Evolutionary conservation across 345 rosid species (phyloP), one percentile per base, ranked within the genome.

Genomic region (Rubroshorea leprosula): DNA sequence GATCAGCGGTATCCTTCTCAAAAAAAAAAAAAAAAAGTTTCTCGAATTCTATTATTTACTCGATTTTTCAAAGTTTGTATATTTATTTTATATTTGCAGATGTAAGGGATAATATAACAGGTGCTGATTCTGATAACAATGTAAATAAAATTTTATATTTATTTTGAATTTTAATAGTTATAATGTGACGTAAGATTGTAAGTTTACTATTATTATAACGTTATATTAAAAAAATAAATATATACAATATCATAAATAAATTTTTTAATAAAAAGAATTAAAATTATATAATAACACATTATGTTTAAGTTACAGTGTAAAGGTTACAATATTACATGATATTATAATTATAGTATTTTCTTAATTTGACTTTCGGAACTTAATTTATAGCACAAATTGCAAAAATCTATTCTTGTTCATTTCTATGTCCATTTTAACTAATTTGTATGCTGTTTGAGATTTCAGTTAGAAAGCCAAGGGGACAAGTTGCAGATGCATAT

Each of bases 401-500:
- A 5, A 38, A 13, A 35, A 35, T 2, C 12, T 35, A 3, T 27
- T 45, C 25, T 8, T 56, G 43, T 63, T 50, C 1, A 35, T 12
- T 14, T 55, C 52, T 19, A 9, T 19, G 8, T 49, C 2, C 41
- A 6, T 10, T 35, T 35, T 39, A 6, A 20, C 39, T 23, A 3
- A 23, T 16, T 27, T 61, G 55, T 26, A 16, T 61, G 10, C 4
- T 23, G 26, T 10, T 19, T 54, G 64, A 49, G 46, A 7, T 29
- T 51, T 43, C 78, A 89, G 97, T 93, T 58, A 79, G 65, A 39
- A 89, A 78, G 71, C 97, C 99, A 0, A 79, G 97, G 71, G 99
- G 89, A 72, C 96, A 87, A 66, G 76, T 93, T 45, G 94, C 41
- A 35, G 41, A 35, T 35, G 41, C 99, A 12, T 96, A 89, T 67